Percentiles rank a stretch among this genome's conserved stretches.
Evolutionary conservation across 306 rosid genomes (phyloP).

Genomic region (Carpinus fangiana): DNA sequence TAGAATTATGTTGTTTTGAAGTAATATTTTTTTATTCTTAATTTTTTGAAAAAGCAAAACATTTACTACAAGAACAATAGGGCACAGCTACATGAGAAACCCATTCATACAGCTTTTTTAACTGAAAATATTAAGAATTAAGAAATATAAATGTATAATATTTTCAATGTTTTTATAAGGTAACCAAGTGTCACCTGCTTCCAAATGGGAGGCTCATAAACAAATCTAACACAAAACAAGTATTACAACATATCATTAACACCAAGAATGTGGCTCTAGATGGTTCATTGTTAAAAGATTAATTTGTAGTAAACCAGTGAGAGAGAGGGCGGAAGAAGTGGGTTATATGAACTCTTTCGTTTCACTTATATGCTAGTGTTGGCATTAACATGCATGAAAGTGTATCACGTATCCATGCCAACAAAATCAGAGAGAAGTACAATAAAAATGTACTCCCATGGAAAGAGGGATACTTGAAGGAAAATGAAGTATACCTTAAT

Average conservation of each 20-base stretch:
- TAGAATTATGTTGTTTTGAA: background rate
- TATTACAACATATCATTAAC: background rate
- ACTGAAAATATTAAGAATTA: no score
- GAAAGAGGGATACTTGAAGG: slow-evolving; percentile 13
- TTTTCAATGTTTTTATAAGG: background rate
- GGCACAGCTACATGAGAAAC: background rate
- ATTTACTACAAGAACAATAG: background rate
- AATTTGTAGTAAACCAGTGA: background rate
- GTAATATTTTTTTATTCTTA: no score
- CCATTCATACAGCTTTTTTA: no score
- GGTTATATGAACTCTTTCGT: background rate
- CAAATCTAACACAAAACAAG: background rate
- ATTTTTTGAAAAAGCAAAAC: no score
- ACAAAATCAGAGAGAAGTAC: background rate
- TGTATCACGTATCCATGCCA: background rate
- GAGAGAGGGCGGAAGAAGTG: background rate
- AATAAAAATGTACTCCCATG: background rate
- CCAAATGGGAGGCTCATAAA: background rate
- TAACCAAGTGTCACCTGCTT: background rate
- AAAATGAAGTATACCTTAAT: slow-evolving; percentile 60
- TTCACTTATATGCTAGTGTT: background rate
- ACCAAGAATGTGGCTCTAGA: background rate
- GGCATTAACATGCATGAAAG: background rate
- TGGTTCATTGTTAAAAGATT: background rate
- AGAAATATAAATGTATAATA: background rate